Evolutionary conservation across 1,284 basidiomycete genomes (phyloP), one percentile per base, ranked within the genome.

Genomic region (Hypsizygus ulmarius): DNA sequence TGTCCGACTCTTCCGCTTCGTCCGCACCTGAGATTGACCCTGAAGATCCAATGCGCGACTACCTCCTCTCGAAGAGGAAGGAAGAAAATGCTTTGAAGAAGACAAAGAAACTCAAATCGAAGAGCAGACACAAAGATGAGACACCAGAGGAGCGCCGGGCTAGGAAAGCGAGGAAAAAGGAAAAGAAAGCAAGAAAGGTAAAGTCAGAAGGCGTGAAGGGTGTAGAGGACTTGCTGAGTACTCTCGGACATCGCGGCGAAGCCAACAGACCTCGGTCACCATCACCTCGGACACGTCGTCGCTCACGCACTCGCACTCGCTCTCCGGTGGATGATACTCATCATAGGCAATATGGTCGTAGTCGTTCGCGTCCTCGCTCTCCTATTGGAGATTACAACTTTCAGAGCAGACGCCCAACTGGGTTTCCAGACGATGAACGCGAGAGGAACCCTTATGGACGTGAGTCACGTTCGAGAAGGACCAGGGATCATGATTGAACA

Each of bases 41-140:
- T 3, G 93, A 98, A 62, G 97, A 99, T 68, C 97, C 97, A 0
- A 99, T 99, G 97, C 84, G 88, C 14, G 91, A 92, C 51, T 98
- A 93, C 65, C 72, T 95, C 14, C 68, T 90, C 39, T 74, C 81
- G 12, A 75, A 87, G 63, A 75, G 83, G 57, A 78, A 74, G 60
- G 86, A 89, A 62, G 78, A 82, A 61, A 86, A 82, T 56, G 78
- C 75, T 2, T 60, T 70, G 43, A 82, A 81, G 65, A 84, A 79
- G 60, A 62, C 67, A 3, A 84, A 81, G 63, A 79, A 78, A 58
- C 66, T 70, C 16, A 85, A 78, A 66, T 65, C 65, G 16, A 77
- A 76, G 59, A 64, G 68, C 19, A 85, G 78, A 58, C 81, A 76
- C 58, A 85, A 86, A 77, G 64, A 87, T 60, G 90, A 91, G 63